Evolutionary conservation across 2,329 filamentous ascomycete species (phyloP).

Genomic region (Xylaria sp.): DNA sequence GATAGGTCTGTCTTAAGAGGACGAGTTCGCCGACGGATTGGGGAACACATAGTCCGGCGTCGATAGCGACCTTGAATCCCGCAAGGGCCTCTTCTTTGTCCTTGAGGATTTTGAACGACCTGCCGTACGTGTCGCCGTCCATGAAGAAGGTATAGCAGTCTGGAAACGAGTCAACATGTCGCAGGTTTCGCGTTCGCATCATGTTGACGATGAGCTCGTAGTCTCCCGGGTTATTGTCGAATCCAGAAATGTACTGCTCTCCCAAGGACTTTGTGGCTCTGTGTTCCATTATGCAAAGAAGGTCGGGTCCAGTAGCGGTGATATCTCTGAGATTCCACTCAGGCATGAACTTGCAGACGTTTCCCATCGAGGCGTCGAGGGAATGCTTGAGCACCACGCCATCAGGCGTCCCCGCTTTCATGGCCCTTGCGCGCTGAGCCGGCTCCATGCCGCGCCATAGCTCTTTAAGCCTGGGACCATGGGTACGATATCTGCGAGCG

Average conservation of each 20-base stretch:
- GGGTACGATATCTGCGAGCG: conserved; percentile 52
- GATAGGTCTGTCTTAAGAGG: conserved; percentile 52
- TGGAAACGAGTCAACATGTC: conserved; percentile 44
- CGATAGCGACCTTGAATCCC: conserved; percentile 42
- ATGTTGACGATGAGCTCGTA: conserved; percentile 50
- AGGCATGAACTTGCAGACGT: conserved; percentile 54
- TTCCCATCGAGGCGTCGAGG: conserved; percentile 51
- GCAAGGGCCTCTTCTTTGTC: conserved; percentile 41
- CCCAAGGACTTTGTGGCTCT: conserved; percentile 51
- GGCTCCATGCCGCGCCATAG: conserved; percentile 56
- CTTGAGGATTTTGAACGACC: conserved; percentile 46
- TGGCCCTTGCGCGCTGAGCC: conserved; percentile 49
- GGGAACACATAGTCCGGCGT: conserved; percentile 45
- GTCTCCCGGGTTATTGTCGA: conserved; percentile 52
- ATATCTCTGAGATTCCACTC: conserved; percentile 60
- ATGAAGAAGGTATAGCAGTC: conserved; percentile 54
- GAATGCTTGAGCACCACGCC: conserved; percentile 52
- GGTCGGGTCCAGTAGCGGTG: conserved; percentile 51
- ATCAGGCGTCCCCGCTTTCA: conserved; percentile 51
- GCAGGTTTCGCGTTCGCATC: conserved; percentile 51
- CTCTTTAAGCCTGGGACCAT: conserved; percentile 51
- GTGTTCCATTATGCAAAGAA: conserved; percentile 53
- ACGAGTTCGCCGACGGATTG: conserved; percentile 52
- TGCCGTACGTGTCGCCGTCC: conserved; percentile 52
- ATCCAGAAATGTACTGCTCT: conserved; percentile 51